Conservation (phyloP, 805 yeast species). For the Yarrowia sp. region DNA sequence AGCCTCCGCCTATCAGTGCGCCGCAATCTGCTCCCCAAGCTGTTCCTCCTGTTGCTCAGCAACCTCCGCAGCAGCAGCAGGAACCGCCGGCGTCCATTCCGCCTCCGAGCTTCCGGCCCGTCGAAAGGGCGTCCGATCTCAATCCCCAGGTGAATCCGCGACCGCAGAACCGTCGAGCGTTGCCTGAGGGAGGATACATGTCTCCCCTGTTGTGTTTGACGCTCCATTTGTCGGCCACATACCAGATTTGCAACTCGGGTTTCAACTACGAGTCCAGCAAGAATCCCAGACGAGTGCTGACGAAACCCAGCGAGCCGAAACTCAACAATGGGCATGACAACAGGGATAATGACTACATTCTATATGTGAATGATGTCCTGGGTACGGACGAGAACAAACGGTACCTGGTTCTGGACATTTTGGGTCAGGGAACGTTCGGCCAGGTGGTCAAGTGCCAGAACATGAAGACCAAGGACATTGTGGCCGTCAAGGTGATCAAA, state of each 20-base stretch:
- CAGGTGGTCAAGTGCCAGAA: slow-evolving; percentile 95
- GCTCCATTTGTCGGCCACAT: slow-evolving; percentile 76
- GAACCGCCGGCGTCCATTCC: slow-evolving; percentile 42
- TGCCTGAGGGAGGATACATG: slow-evolving; percentile 52
- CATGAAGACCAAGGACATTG: slow-evolving; percentile 77
- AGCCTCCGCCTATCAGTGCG: background rate
- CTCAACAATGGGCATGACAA: slow-evolving; percentile 86
- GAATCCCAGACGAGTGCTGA: slow-evolving; percentile 89
- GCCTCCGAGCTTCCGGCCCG: slow-evolving; percentile 49
- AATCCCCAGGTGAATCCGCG: slow-evolving; percentile 46
- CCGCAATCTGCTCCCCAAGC: slow-evolving; percentile 7
- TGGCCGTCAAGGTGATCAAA: slow-evolving; percentile 94
- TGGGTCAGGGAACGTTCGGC: slow-evolving; percentile 98
- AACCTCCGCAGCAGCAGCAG: slow-evolving; percentile 7
- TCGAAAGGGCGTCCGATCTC: slow-evolving; percentile 50
- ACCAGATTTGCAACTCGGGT: slow-evolving; percentile 80
- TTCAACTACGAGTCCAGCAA: slow-evolving; percentile 83
- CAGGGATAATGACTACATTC: slow-evolving; percentile 84
- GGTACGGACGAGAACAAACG: slow-evolving; percentile 86
- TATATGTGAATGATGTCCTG: slow-evolving; percentile 91
- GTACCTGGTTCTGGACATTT: slow-evolving; percentile 84
- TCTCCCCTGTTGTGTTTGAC: slow-evolving; percentile 81
- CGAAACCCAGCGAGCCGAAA: slow-evolving; percentile 88
- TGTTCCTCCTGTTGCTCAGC: background rate
- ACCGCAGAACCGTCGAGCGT: slow-evolving; percentile 50